These are phyloP conservation scores for Bipolaris bicolor DNA, from an alignment of 2,329 filamentous ascomycete species.

Conservation along the genomic window DNA sequence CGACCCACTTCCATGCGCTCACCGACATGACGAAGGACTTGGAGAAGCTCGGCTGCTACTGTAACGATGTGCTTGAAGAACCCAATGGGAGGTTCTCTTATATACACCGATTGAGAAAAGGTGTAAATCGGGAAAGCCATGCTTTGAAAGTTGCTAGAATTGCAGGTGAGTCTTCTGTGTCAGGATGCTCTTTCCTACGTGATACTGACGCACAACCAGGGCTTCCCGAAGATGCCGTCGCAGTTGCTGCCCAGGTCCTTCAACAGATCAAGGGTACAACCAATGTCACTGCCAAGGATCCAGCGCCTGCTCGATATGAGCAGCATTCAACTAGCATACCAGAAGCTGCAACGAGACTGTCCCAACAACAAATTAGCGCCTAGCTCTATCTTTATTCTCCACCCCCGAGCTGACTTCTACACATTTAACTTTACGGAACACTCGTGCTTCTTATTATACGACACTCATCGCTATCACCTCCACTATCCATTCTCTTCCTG, in stretches of 20 bases:
- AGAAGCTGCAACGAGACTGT: neutral
- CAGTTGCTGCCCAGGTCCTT: conserved; percentile 68
- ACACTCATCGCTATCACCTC: neutral
- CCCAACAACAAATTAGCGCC: neutral
- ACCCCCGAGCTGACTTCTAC: neutral
- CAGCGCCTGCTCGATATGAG: neutral
- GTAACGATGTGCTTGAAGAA: conserved; percentile 86
- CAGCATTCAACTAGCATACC: neutral
- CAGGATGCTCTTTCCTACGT: neutral
- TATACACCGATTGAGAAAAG: conserved; percentile 78
- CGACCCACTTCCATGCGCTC: conserved; percentile 90
- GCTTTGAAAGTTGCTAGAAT: conserved; percentile 92
- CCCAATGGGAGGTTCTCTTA: conserved; percentile 72
- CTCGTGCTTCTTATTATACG: neutral
- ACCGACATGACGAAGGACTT: conserved; percentile 74
- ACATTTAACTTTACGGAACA: neutral
- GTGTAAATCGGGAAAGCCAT: conserved; percentile 86
- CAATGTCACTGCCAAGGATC: neutral
- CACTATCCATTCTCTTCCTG: neutral
- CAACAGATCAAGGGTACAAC: conserved; percentile 28
- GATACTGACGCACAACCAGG: conserved; percentile 47
- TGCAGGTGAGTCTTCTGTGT: conserved; percentile 60
- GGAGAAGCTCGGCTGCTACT: conserved; percentile 73
- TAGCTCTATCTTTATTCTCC: neutral
- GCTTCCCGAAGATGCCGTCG: conserved; percentile 74